These are phyloP conservation scores for Aschersonia sp. DNA, from an alignment of 2,329 filamentous ascomycete species.

Conservation along the genomic window DNA sequence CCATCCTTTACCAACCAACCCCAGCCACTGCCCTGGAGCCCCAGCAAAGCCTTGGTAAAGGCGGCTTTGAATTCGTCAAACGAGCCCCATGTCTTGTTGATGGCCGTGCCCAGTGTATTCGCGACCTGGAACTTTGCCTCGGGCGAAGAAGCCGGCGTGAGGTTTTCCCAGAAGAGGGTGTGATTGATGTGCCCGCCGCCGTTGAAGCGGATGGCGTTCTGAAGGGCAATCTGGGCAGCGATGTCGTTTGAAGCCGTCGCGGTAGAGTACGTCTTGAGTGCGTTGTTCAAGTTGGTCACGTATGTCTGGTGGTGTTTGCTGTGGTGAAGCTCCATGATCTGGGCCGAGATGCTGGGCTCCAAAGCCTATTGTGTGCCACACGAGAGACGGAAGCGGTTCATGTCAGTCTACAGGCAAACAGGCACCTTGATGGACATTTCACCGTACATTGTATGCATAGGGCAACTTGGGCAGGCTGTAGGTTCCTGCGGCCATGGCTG, in stretches of 20 bases:
- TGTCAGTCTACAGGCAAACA: not conserved
- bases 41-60: slow-evolving; percentile 51
- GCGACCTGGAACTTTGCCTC: slow-evolving; percentile 37
- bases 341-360: slow-evolving; percentile 58
- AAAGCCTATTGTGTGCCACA: slow-evolving; percentile 37
- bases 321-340: slow-evolving; percentile 76
- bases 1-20: slow-evolving; percentile 66
- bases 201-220: slow-evolving; percentile 68
- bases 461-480: slow-evolving; percentile 53
- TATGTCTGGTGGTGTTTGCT: slow-evolving; percentile 69
- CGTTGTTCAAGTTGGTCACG: slow-evolving; percentile 60
- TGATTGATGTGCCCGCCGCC: slow-evolving; percentile 91
- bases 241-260: slow-evolving; percentile 45
- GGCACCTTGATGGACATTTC: slow-evolving; percentile 4
- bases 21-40: slow-evolving; percentile 76
- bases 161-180: slow-evolving; percentile 81
- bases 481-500: slow-evolving; percentile 21
- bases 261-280: slow-evolving; percentile 42
- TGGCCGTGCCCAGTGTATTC: slow-evolving; percentile 43
- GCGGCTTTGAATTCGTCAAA: slow-evolving; percentile 49
- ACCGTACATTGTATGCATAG: slow-evolving; percentile 54
- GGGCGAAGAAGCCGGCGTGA: slow-evolving; percentile 44
- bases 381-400: slow-evolving; percentile 27
- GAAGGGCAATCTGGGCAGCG: slow-evolving; percentile 50
- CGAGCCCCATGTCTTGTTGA: slow-evolving; percentile 54